Evolutionary conservation across 2,329 filamentous ascomycete genomes (phyloP).

Genomic region (Penicillium oxalicum): DNA sequence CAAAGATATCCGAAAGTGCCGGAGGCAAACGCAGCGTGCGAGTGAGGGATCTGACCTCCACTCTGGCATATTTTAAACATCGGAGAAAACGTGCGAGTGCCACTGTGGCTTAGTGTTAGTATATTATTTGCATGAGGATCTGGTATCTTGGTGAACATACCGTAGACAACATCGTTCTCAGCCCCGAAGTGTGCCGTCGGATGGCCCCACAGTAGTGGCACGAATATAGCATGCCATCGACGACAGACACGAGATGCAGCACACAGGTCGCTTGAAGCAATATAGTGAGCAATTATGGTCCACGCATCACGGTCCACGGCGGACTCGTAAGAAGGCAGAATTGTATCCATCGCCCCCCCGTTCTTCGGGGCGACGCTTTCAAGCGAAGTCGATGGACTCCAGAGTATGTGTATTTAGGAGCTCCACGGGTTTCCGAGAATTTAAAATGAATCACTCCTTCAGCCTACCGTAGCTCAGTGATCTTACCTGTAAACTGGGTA

Average conservation of each 20-base stretch:
- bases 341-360: constrained; percentile 45
- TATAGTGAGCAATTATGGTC: constrained; percentile 52
- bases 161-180: constrained; percentile 56
- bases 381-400: too few relatives aligned
- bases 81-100: constrained; percentile 56
- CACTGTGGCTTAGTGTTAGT: constrained; percentile 34
- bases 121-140: background rate
- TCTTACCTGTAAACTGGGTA: too few relatives aligned
- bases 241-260: constrained; percentile 51
- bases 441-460: too few relatives aligned
- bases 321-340: constrained; percentile 55
- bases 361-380: too few relatives aligned
- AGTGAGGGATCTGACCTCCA: constrained; percentile 50
- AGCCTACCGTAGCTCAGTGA: too few relatives aligned
- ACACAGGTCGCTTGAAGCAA: constrained; percentile 52
- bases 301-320: constrained; percentile 52
- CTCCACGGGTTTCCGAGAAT: too few relatives aligned
- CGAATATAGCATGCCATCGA: constrained; percentile 54
- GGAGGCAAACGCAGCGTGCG: constrained; percentile 58
- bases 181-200: constrained; percentile 57
- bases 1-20: constrained; percentile 56
- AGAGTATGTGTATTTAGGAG: too few relatives aligned
- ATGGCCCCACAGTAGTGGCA: constrained; percentile 56
- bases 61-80: constrained; percentile 49
- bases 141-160: constrained; percentile 21